phyloP scores from a whole-genome alignment of 2,329 filamentous ascomycete genomes.

The Didymellaceae sp. region DNA sequence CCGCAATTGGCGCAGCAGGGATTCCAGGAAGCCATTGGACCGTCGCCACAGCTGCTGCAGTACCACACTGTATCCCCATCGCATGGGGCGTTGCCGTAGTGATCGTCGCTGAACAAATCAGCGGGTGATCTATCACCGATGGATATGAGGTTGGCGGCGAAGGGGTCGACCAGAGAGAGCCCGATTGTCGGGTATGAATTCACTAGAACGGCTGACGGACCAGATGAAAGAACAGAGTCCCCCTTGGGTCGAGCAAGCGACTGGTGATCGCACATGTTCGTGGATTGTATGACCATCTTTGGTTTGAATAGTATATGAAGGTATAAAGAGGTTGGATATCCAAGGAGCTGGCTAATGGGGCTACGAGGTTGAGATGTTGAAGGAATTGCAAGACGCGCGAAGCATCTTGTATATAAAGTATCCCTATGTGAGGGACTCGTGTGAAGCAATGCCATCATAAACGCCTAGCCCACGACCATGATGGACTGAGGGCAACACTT shows the following conservation, averaged over 20 bases:
- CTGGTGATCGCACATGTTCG: background rate
- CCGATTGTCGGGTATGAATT: background rate
- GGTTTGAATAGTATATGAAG: background rate
- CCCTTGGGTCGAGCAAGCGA: background rate
- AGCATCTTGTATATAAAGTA: too few relatives aligned
- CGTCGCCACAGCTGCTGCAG: conserved; percentile 23
- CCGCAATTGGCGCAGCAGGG: background rate
- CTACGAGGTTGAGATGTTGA: background rate
- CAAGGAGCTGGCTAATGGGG: too few relatives aligned
- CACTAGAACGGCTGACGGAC: background rate
- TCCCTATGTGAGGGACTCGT: background rate
- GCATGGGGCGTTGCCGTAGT: background rate
- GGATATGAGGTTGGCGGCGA: background rate
- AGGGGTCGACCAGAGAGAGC: background rate
- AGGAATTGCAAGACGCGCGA: background rate
- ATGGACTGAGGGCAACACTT: too few relatives aligned
- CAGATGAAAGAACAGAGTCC: background rate
- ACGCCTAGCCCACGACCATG: background rate
- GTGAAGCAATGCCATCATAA: background rate
- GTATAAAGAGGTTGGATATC: too few relatives aligned
- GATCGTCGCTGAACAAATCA: background rate
- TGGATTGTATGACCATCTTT: background rate
- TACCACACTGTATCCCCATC: conserved; percentile 23
- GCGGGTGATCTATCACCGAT: background rate
- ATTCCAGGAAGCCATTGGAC: conserved; percentile 10